These are phyloP conservation scores for Populus pruinosa DNA, from an alignment of 345 rosid genomes.

Conservation along the genomic window DNA sequence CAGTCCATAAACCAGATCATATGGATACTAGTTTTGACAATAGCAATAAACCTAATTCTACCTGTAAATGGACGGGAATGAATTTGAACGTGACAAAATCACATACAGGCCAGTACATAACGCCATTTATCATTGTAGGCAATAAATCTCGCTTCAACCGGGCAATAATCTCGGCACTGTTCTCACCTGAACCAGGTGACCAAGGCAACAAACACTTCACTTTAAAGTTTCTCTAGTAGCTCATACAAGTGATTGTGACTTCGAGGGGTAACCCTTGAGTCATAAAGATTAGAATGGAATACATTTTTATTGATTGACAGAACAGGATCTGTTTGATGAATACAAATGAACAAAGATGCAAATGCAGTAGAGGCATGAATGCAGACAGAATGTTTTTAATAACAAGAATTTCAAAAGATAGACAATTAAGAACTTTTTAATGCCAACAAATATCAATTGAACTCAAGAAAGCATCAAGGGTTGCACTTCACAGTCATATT, in stretches of 20 bases:
- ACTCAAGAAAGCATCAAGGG: not conserved
- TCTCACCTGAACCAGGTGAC: constrained; percentile 59
- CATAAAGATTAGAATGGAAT: not conserved
- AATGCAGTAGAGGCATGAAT: not conserved
- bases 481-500: not conserved
- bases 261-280: not conserved
- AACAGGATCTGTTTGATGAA: not conserved
- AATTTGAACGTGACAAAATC: constrained; percentile 84
- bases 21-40: not conserved
- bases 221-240: not conserved
- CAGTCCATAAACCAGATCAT: not conserved
- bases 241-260: not conserved
- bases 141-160: constrained; percentile 72
- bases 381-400: not conserved
- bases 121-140: constrained; percentile 63
- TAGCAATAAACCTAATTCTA: constrained; percentile 14
- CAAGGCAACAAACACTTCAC: constrained; percentile 9
- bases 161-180: constrained; percentile 47
- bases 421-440: not conserved
- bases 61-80: constrained; percentile 88
- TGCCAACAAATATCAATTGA: not conserved
- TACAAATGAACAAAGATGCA: not conserved
- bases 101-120: constrained; percentile 87
- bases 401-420: not conserved
- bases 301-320: not conserved